Evolutionary conservation across 192 early-diverging fungal species (phyloP), one percentile per base, ranked within the genome.

Genomic region (Dissophora ornata): DNA sequence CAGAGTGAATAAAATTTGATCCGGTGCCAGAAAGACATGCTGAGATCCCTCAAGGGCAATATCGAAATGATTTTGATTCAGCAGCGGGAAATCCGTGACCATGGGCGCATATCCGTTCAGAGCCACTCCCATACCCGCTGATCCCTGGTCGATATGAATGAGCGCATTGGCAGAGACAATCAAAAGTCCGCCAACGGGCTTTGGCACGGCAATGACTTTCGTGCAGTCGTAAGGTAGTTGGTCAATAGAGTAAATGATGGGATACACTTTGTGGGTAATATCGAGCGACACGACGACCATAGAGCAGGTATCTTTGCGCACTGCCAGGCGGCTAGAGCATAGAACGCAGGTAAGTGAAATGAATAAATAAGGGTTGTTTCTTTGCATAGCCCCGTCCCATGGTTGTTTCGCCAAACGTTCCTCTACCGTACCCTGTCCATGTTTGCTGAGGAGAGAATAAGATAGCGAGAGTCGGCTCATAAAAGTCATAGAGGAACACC

Each of bases 391-490:
- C n/a, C n/a, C n/a, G n/a, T n/a, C n/a, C n/a, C n/a, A n/a, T n/a
- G n/a, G n/a, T n/a, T n/a, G n/a, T n/a, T n/a, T n/a, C n/a, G n/a
- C n/a, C n/a, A n/a, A n/a, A n/a, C n/a, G n/a, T n/a, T n/a, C n/a
- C n/a, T n/a, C n/a, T n/a, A n/a, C n/a, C n/a, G 36, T 89, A 90
- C 82, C 95, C 95, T 2, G 95, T 87, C 96, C 96, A 97, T 22
- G 93, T 93, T 41, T 91, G 89, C 44, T 85, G 79, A 19, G 94
- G 82, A 78, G 97, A 92, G 74, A 93, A 97, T 58, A 99, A 81
- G 63, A 99, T 92, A 0, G 94, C 96, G 28, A 99, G 84, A 9
- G 95, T 97, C 5, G 97, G 97, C 71, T 96, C 95, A 46, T 94
- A 86, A 52, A 94, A 99, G 29, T 93, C 97, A 53, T 92, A 77